Base-by-base conservation (phyloP, 108 stramenopile genomes). In the Cylindrotheca fusiformis region DNA sequence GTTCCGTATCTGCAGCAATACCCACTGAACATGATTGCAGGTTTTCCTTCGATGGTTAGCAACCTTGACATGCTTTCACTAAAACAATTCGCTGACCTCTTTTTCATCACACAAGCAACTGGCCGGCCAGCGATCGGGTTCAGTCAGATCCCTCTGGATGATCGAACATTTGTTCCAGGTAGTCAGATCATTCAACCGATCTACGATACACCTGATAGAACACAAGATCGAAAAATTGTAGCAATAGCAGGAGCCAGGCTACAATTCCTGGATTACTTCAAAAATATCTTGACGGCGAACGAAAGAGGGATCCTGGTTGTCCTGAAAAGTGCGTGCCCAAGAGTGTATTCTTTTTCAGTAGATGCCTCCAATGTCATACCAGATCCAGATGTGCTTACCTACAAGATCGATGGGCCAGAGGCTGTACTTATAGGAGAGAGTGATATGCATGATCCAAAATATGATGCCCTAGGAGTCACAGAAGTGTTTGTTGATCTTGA, bases 391-490 rank as follows among this genome's bases (percentile, higher is more conserved):
- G 28, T n/a, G n/a, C 76, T 72, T 36, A 81, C 67, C n/a, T 85
- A 71, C 50, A 47, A 57, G 22, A 63, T 86, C 24, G 53, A 58
- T 28, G 85, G 80, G 0, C 68, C 55, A 22, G 28, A 60, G 0
- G 69, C 74, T 17, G 55, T 52, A 2, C 58, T 70, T 14, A 18
- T 83, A 32, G 85, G 82, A 0, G 63, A 66, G 24, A 77, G 82
- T 10, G 85, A 86, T 55, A 45, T 57, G 25, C 82, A 86, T 48
- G 71, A 83, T 45, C 24, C 32, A 27, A 67, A 72, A 21, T 86
- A 66, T 52, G 57, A 76, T 31, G 30, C 48, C 3, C 51, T 67
- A 12, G 45, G 28, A 1, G 22, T 33, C 12, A 20, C 66, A 24
- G 18, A 21, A 18, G 3, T 19, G 6, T 1, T 71, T 19, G 22